Base-by-base conservation (phyloP, 768 basidiomycete genomes). In the Galerina marginata region DNA sequence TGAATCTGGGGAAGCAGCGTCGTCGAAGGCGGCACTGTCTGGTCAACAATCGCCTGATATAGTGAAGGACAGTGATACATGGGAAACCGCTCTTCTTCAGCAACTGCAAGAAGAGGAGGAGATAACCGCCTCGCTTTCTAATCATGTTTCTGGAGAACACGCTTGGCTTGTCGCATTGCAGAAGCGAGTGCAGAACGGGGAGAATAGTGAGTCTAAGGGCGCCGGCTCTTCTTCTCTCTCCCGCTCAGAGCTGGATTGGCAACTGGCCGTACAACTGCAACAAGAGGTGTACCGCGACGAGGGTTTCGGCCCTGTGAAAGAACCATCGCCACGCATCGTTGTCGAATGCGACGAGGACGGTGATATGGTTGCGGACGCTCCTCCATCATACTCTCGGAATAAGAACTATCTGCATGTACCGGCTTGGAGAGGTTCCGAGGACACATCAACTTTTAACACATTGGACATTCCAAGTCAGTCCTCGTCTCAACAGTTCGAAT, bases 211-310 rank as follows among this genome's bases (percentile, higher is more conserved):
- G 15, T 44, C 23, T 9, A 33, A 44, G 10, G 52, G 44, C 7
- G 33, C 54, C 33, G 36, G 51, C 10, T 49, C 62, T 38, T 57
- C 62, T n/a, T 54, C 53, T 26, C 44, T 36, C 53, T 20, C 56
- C 46, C 46, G 40, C 25, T 54, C 54, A 36, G 61, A 61, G 7
- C 46, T 60, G 25, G 69, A 67, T 39, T 64, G 63, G 62, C 64
- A 69, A 37, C 48, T 69, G 33, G 82, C 80, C 3, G 55, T 67
- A 14, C 57, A 71, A 29, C 63, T 79, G 53, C 84, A 85, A 62
- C 58, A 64, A 4, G 64, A 74, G 43, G 80, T 37, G 25, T 59
- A 46, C 15, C 38, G 37, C 72, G 44, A 57, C 36, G 55, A 56
- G 38, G 29, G 10, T 38, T 23, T 39, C 36, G 33, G 29, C 37